These are phyloP conservation scores for Mortierella hygrophila DNA, from an alignment of 192 early-diverging fungal genomes.

Conservation along the genomic window DNA sequence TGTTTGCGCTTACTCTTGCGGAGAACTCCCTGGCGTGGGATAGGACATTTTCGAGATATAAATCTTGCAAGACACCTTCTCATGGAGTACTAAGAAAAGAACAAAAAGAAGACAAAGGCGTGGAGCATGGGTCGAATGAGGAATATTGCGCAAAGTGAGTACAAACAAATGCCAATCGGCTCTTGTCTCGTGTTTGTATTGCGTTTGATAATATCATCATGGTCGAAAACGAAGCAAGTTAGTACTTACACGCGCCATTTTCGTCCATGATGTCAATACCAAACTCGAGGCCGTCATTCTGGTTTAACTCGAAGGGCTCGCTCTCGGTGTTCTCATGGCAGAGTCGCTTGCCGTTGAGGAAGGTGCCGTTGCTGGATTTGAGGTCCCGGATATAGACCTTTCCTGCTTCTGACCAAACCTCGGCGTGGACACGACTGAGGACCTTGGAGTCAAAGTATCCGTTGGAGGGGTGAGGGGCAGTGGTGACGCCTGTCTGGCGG, in stretches of 20 bases:
- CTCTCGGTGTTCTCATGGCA: slow-evolving; percentile 75
- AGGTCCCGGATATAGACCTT: slow-evolving; percentile 80
- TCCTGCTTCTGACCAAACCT: slow-evolving; percentile 74
- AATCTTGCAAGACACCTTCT: slow-evolving; percentile 54
- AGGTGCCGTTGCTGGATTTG: slow-evolving; percentile 87
- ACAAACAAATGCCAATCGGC: background rate
- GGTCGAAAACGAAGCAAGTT: background rate
- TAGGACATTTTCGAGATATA: slow-evolving; percentile 45
- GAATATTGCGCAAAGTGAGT: background rate
- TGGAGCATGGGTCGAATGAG: too few species aligned
- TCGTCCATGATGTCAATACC: slow-evolving; percentile 86
- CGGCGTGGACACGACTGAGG: slow-evolving; percentile 80
- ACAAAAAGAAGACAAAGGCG: background rate
- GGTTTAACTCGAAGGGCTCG: slow-evolving; percentile 67
- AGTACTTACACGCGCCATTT: slow-evolving; percentile 67
- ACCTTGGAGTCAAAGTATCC: slow-evolving; percentile 91
- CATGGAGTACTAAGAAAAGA: slow-evolving; percentile 35
- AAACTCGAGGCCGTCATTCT: slow-evolving; percentile 79
- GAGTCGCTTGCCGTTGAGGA: slow-evolving; percentile 78
- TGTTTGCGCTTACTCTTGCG: slow-evolving; percentile 34
- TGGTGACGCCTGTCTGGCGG: slow-evolving; percentile 74
- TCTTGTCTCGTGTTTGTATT: background rate
- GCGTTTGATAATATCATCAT: background rate
- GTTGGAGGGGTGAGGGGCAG: slow-evolving; percentile 71
- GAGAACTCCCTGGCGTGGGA: slow-evolving; percentile 38